Evolutionary conservation across 2,329 filamentous ascomycete species (phyloP).

Genomic region (Ilyonectria sp.): DNA sequence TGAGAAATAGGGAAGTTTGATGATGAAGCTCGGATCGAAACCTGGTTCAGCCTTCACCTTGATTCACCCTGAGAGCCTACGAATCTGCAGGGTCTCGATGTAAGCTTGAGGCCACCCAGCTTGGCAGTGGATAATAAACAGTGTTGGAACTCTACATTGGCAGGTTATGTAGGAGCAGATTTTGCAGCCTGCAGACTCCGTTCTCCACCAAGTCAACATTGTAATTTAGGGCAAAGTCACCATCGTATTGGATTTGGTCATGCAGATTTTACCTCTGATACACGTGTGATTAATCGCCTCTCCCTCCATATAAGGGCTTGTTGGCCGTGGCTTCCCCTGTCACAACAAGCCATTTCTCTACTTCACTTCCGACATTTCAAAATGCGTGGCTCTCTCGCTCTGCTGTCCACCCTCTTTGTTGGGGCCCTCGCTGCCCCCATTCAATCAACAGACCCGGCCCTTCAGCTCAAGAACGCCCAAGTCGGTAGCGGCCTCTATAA

Average conservation of each 20-base stretch:
- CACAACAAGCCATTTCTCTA: neutral
- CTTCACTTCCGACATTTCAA: neutral
- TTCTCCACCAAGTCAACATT: neutral
- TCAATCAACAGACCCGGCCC: neutral
- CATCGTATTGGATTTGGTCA: neutral
- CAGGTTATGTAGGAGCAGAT: neutral
- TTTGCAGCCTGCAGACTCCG: neutral
- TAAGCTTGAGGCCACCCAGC: neutral
- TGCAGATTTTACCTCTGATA: neutral
- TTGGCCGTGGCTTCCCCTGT: too few species aligned
- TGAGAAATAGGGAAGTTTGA: neutral
- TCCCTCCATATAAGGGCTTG: neutral
- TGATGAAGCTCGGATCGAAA: neutral
- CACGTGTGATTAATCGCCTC: neutral
- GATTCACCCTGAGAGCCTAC: neutral
- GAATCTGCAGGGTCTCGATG: neutral
- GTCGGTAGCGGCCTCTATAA: too few species aligned
- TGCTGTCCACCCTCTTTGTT: slow-evolving; percentile 4
- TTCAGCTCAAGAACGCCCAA: neutral
- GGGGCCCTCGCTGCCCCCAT: slow-evolving; percentile 18
- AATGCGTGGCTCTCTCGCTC: slow-evolving; percentile 18
- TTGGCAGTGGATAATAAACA: neutral
- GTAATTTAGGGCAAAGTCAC: neutral
- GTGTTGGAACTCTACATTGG: neutral
- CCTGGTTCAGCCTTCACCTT: neutral